Percentiles rank a stretch among this genome's conserved stretches.
phyloP scores from a whole-genome alignment of 2,329 filamentous ascomycete genomes.

The Colletotrichum nymphaeae region DNA sequence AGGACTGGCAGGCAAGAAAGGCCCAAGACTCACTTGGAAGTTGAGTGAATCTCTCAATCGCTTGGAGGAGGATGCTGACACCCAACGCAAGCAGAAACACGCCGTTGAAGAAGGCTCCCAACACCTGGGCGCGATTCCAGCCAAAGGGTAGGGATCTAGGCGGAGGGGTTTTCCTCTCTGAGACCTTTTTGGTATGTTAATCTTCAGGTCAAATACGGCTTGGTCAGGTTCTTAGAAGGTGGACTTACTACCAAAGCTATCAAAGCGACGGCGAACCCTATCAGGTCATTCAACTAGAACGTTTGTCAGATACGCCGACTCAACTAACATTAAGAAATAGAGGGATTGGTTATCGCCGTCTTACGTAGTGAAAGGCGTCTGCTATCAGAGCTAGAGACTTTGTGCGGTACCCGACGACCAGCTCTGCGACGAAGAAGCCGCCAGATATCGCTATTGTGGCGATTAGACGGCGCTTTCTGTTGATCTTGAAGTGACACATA shows the following conservation, averaged over 20 bases:
- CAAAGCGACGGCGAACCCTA: constrained; percentile 76
- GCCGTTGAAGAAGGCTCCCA: constrained; percentile 86
- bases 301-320: neutral
- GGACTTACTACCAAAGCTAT: constrained; percentile 46
- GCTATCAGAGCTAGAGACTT: constrained; percentile 78
- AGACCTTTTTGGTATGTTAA: constrained; percentile 54
- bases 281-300: constrained; percentile 73
- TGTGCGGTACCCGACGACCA: constrained; percentile 76
- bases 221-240: too few species aligned
- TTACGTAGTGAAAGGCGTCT: constrained; percentile 83
- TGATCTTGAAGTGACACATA: constrained; percentile 40
- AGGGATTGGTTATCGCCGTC: constrained; percentile 36
- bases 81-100: constrained; percentile 79
- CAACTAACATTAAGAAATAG: neutral
- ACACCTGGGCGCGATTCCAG: constrained; percentile 79
- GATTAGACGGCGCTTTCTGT: constrained; percentile 58
- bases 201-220: too few species aligned
- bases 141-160: constrained; percentile 75
- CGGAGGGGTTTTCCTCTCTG: constrained; percentile 65
- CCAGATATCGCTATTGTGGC: constrained; percentile 61
- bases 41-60: constrained; percentile 75
- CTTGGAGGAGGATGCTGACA: constrained; percentile 78
- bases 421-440: constrained; percentile 63
- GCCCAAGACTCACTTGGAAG: constrained; percentile 41
- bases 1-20: too few species aligned